Percentiles rank a stretch among this genome's conserved stretches.
Evolutionary conservation across 2,329 filamentous ascomycete species (phyloP).

Genomic region (Arthrobotrys sinensis): DNA sequence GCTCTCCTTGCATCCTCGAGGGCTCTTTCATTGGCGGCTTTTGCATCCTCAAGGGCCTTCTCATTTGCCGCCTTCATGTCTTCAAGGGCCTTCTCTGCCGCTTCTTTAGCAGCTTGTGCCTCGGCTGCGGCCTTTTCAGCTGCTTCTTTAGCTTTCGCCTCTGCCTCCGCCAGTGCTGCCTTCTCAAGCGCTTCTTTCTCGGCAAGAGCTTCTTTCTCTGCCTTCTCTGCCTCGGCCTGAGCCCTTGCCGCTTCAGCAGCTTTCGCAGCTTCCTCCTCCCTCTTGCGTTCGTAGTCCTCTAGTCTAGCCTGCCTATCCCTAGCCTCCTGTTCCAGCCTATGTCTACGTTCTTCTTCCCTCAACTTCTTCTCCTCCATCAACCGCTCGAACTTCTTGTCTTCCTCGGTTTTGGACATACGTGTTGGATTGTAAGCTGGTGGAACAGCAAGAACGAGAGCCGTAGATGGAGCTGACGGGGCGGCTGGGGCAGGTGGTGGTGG

Average conservation of each 20-base stretch:
- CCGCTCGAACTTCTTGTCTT: conserved; percentile 57
- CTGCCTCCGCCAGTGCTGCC: conserved; percentile 34
- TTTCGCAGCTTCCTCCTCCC: conserved; percentile 68
- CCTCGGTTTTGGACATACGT: conserved; percentile 59
- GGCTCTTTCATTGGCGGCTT: conserved; percentile 18
- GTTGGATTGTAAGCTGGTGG: conserved; percentile 63
- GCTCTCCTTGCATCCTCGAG: conserved; percentile 43
- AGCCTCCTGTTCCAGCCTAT: conserved; percentile 63
- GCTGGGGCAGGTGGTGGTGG: conserved; percentile 17
- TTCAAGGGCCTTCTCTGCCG: conserved; percentile 51
- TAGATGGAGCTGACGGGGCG: conserved; percentile 30
- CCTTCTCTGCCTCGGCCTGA: conserved; percentile 31
- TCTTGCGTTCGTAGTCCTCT: conserved; percentile 66
- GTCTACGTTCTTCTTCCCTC: conserved; percentile 58
- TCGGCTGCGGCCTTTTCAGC: conserved; percentile 58
- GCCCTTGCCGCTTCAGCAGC: conserved; percentile 55
- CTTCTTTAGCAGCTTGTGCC: conserved; percentile 64
- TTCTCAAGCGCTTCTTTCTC: conserved; percentile 52
- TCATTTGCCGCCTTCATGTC: conserved; percentile 64
- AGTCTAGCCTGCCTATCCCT: conserved; percentile 64
- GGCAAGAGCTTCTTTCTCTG: conserved; percentile 37
- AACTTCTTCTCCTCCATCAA: conserved; percentile 60
- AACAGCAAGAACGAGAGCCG: conserved; percentile 64
- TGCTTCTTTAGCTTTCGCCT: conserved; percentile 39
- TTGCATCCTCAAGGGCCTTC: conserved; percentile 31